phyloP scores from a whole-genome alignment of 2,329 filamentous ascomycete genomes.

The Ceratocystis cubensis region DNA sequence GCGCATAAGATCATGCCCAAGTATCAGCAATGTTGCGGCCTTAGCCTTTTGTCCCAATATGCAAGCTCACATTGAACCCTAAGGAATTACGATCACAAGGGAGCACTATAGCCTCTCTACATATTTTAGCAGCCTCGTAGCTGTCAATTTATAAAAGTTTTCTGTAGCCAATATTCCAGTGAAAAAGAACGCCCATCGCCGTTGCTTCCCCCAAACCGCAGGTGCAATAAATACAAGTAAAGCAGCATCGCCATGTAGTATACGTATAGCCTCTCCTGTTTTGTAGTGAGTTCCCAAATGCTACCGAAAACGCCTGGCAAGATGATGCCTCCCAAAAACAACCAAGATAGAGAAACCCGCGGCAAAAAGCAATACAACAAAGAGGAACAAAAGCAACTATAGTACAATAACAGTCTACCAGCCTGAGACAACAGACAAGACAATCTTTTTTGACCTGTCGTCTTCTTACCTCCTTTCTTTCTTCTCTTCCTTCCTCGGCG shows the following conservation, averaged over 20 bases:
- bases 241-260: background rate
- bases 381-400: background rate
- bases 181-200: background rate
- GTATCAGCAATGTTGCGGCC: too few relatives aligned
- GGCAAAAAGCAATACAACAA: conserved; percentile 5
- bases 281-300: background rate
- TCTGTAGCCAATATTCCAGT: background rate
- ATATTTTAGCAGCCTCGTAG: background rate
- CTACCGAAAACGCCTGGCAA: background rate
- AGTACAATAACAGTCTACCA: background rate
- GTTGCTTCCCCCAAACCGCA: background rate
- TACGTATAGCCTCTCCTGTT: background rate
- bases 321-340: background rate
- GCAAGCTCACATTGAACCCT: background rate
- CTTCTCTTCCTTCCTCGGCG: background rate
- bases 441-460: background rate
- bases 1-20: too few relatives aligned
- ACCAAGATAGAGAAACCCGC: too few relatives aligned
- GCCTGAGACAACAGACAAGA: background rate
- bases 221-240: background rate
- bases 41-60: too few relatives aligned
- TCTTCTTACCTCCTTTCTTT: background rate
- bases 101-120: background rate
- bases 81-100: background rate
- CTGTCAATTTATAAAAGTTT: background rate